Evolutionary conservation across 345 rosid species (phyloP).

Genomic region (Ceriops decandra): DNA sequence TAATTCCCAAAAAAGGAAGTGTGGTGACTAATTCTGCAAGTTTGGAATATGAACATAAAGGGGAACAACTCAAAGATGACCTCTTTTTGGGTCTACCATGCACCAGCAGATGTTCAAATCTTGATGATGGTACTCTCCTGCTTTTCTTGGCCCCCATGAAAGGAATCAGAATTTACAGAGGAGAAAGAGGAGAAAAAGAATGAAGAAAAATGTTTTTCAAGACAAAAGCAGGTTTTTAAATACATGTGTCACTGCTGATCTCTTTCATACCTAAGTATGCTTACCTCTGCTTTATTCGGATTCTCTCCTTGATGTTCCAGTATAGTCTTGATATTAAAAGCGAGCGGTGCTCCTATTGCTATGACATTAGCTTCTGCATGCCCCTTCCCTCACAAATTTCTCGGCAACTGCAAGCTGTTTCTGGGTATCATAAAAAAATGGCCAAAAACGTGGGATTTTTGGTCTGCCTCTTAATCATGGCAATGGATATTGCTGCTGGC

Average conservation of each 20-base stretch:
- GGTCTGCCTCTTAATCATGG: constrained; percentile 46
- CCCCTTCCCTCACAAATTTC: constrained; percentile 8
- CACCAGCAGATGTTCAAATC: background rate
- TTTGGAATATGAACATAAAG: too few relatives aligned
- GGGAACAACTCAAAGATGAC: background rate
- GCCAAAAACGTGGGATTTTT: constrained; percentile 33
- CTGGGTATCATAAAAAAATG: constrained; percentile 11
- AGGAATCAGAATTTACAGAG: constrained; percentile 42
- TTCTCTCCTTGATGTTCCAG: constrained; percentile 20
- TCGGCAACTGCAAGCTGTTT: background rate
- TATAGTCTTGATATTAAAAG: constrained; percentile 9
- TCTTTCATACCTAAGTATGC: background rate
- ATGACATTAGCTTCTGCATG: constrained; percentile 11
- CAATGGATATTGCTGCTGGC: constrained; percentile 53
- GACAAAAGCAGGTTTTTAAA: constrained; percentile 28
- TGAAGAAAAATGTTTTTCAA: constrained; percentile 23
- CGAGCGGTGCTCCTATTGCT: background rate
- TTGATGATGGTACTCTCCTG: constrained; percentile 18
- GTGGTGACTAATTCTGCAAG: too few relatives aligned
- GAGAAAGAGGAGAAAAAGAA: constrained; percentile 15
- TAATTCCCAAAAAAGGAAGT: too few relatives aligned
- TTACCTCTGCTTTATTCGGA: constrained; percentile 34
- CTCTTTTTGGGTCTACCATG: background rate
- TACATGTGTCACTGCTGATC: constrained; percentile 24
- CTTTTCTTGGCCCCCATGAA: constrained; percentile 47